Evolutionary conservation across 768 basidiomycete species (phyloP).

Genomic region (Mycena epipterygia): DNA sequence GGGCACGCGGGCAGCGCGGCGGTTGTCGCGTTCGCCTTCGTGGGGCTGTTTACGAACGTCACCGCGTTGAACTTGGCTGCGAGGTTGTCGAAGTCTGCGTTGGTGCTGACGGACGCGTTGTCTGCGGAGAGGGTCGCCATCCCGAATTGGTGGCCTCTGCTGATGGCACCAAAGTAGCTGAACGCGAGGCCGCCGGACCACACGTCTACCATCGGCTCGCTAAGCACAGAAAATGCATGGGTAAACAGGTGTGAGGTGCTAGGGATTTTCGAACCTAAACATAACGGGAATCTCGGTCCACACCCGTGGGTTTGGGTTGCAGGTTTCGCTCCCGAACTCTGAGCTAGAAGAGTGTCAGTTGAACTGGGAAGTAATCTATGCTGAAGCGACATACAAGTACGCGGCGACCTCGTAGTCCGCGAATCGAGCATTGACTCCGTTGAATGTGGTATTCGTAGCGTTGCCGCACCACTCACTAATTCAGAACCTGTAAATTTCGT

Average conservation of each 20-base stretch:
- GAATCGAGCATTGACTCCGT: slow-evolving; percentile 65
- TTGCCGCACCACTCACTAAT: slow-evolving; percentile 87
- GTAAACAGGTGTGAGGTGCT: too few species aligned
- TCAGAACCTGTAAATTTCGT: slow-evolving; percentile 15
- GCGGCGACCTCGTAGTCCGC: slow-evolving; percentile 81
- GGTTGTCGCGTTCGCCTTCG: slow-evolving; percentile 53
- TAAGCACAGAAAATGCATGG: slow-evolving; percentile 54
- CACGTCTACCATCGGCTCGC: slow-evolving; percentile 77
- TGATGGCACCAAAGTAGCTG: slow-evolving; percentile 88
- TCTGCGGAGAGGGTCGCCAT: slow-evolving; percentile 84
- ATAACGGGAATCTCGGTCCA: slow-evolving; percentile 88
- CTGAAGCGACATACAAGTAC: slow-evolving; percentile 87
- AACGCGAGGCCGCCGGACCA: slow-evolving; percentile 94
- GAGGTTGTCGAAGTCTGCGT: slow-evolving; percentile 78
- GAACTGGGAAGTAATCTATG: neutral
- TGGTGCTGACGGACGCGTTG: slow-evolving; percentile 73
- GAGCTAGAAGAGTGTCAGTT: slow-evolving; percentile 15
- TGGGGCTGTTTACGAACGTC: slow-evolving; percentile 68
- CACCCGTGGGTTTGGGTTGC: slow-evolving; percentile 59
- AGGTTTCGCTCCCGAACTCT: slow-evolving; percentile 45
- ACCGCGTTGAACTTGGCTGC: slow-evolving; percentile 70
- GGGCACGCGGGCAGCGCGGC: too few species aligned
- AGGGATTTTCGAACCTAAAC: too few species aligned
- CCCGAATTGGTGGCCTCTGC: slow-evolving; percentile 84
- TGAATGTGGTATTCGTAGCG: slow-evolving; percentile 69